Evolutionary conservation across 805 yeast species (phyloP), one percentile per base, ranked within the genome.

Genomic region (Crinitomyces ghanaensis): DNA sequence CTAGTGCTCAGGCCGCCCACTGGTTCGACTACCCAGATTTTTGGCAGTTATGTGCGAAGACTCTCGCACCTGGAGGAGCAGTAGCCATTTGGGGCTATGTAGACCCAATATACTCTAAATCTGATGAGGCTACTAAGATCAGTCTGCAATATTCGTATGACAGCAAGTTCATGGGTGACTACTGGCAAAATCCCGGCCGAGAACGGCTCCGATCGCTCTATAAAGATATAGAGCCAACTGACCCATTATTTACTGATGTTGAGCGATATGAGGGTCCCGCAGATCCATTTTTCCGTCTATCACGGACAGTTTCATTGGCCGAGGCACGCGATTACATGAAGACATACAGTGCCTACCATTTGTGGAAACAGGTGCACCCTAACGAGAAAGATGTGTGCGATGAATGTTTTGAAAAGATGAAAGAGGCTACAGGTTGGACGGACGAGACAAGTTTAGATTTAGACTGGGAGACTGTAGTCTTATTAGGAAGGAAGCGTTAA

Each of bases 121-220:
- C 52, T 41, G 72, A 74, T 1, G 60, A 60, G 26, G 76, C 80
- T 1, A 75, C 78, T 41, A 61, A 64, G 26, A 50, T 77, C 5
- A 65, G 72, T 31, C 45, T 56, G 19, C 67, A 73, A 19, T 71
- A 68, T 44, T 60, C 70, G 8, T 74, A 74, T 43, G 64, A 56
- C 6, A 70, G 69, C 29, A 28, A 41, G 19, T 29, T 28, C 23
- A 41, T 57, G 35, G 62, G 81, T 0, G 74, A 75, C 0, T 72
- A 72, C 49, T 86, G 96, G 96, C 80, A 82, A 46, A 79, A 77
- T 44, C 91, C 93, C 0, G 96, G 95, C 1, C 62, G 93, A 31
- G 34, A 49, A 4, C 57, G 68, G 9, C 53, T 86, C 22, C 58
- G 75, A 33, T 41, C 57, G 5, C 48, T 64, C 37, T 63, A 68